Conservation (phyloP, 2,329 filamentous ascomycete species). For the Claviceps citrina region DNA sequence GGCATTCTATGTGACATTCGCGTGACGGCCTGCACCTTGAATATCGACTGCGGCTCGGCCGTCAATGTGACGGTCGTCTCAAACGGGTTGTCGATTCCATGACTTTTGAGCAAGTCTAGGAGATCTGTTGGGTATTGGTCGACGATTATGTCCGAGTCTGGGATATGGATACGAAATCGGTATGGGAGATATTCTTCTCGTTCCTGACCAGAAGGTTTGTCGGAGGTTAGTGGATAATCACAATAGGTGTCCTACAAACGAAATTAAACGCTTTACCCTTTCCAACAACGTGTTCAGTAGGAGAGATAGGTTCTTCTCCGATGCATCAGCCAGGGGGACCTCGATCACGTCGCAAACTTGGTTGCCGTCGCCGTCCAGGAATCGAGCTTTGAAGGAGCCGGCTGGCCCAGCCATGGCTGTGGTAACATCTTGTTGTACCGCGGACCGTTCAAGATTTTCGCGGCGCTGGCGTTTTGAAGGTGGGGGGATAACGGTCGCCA, state of each 20-base stretch:
- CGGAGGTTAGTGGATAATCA: not conserved
- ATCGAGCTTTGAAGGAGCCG: constrained; percentile 72
- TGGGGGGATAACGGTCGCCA: constrained; percentile 72
- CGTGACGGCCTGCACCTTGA: constrained; percentile 81
- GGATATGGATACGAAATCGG: constrained; percentile 44
- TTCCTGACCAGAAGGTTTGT: constrained; percentile 21
- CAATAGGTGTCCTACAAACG: not conserved
- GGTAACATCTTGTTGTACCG: constrained; percentile 60
- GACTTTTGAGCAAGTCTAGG: constrained; percentile 35
- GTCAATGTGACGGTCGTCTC: constrained; percentile 40
- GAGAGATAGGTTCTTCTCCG: constrained; percentile 76
- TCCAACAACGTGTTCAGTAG: constrained; percentile 73
- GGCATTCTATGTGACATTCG: constrained; percentile 77
- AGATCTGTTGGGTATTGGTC: constrained; percentile 42
- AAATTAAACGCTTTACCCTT: constrained; percentile 32
- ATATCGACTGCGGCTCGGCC: constrained; percentile 74
- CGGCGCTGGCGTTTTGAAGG: constrained; percentile 77
- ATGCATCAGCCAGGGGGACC: constrained; percentile 71
- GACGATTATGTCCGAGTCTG: constrained; percentile 35
- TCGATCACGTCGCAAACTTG: constrained; percentile 54
- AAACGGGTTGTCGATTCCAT: constrained; percentile 43
- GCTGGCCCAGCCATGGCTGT: constrained; percentile 51
- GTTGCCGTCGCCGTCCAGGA: constrained; percentile 66
- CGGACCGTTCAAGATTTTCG: constrained; percentile 54
- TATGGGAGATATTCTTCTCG: constrained; percentile 46